Evolutionary conservation across 441 rosid species (phyloP), one percentile per base, ranked within the genome.

Genomic region (Eruca vesicaria): DNA sequence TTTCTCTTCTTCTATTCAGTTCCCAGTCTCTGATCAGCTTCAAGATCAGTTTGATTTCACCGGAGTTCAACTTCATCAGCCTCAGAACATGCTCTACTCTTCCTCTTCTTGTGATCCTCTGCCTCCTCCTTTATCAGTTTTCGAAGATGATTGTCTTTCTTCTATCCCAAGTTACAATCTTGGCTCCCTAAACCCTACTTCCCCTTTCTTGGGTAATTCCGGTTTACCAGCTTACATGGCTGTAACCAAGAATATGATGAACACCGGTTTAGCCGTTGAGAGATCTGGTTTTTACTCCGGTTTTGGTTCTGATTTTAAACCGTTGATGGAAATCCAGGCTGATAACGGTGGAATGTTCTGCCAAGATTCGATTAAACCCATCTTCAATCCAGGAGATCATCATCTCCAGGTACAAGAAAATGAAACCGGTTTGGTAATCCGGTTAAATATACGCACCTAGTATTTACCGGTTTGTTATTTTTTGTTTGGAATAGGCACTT

Each of bases 121-220:
- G 41, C 71, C 85, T 58, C 83, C 80, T 2, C 60, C 88, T 28
- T 68, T 84, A 8, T 66, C 92, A 1, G 85, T 82, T 75, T 90
- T 91, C 2, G 95, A 93, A 35, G 96, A 95, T 14, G 85, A 93
- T 78, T 93, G 92, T 72, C 77, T 95, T 70, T 88, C 97, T 67
- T 86, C 96, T 4, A 85, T 91, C 48, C 91, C 98, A 72, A 77
- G 94, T 73, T 87, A 83, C 80, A 70, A 52, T 29, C 23, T 60
- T 60, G 71, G 81, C 5, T 87, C 88, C 63, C 56, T 87, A 72
- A 88, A 88, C 67, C 87, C 97, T 52, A 63, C 90, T 1, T 87
- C 93, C 3, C 88, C 97, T 61, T 88, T 85, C 35, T 69, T 79
- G 66, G 81, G 85, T 33, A 78, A 68, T 62, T n/a, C 78, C 56